Conservation (phyloP, 2,329 filamentous ascomycete species). For the Lecanicillium sp. region DNA sequence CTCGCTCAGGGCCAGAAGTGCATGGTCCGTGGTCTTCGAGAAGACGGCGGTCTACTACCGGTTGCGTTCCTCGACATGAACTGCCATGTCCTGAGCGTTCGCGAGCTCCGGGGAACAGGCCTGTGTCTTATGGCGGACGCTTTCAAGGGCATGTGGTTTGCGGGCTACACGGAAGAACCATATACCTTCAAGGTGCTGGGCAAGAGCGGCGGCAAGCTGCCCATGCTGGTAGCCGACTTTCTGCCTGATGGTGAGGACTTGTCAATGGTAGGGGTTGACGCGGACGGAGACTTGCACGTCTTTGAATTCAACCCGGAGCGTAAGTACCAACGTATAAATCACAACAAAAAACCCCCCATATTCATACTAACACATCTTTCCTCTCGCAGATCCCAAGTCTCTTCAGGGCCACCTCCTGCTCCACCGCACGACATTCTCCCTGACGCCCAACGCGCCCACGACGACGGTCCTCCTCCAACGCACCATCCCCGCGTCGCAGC, state of each 20-base stretch:
- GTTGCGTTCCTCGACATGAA: slow-evolving; percentile 98
- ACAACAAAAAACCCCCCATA: neutral
- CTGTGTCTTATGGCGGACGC: slow-evolving; percentile 84
- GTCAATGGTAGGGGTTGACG: slow-evolving; percentile 75
- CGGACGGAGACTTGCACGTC: slow-evolving; percentile 78
- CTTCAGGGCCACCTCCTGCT: slow-evolving; percentile 82
- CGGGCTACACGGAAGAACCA: slow-evolving; percentile 92
- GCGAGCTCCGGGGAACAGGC: slow-evolving; percentile 74
- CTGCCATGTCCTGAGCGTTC: slow-evolving; percentile 81
- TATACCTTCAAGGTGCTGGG: slow-evolving; percentile 93
- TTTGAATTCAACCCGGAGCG: slow-evolving; percentile 93
- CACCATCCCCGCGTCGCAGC: slow-evolving; percentile 38
- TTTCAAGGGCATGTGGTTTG: slow-evolving; percentile 92
- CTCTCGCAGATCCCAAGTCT: slow-evolving; percentile 71
- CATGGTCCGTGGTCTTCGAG: slow-evolving; percentile 92
- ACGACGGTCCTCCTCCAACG: slow-evolving; percentile 70
- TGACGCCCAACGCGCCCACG: slow-evolving; percentile 69
- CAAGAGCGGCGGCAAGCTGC: slow-evolving; percentile 71
- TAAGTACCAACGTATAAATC: slow-evolving; percentile 43
- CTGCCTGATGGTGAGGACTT: slow-evolving; percentile 78
- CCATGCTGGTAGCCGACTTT: slow-evolving; percentile 78
- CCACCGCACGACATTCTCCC: slow-evolving; percentile 80
- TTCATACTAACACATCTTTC: slow-evolving; percentile 17
- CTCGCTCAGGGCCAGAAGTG: slow-evolving; percentile 94
- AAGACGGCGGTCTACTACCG: slow-evolving; percentile 84